Percentiles rank a stretch among this genome's conserved stretches.
Evolutionary conservation across 768 basidiomycete species (phyloP).

Genomic region (Sistotremastrum suecicum): DNA sequence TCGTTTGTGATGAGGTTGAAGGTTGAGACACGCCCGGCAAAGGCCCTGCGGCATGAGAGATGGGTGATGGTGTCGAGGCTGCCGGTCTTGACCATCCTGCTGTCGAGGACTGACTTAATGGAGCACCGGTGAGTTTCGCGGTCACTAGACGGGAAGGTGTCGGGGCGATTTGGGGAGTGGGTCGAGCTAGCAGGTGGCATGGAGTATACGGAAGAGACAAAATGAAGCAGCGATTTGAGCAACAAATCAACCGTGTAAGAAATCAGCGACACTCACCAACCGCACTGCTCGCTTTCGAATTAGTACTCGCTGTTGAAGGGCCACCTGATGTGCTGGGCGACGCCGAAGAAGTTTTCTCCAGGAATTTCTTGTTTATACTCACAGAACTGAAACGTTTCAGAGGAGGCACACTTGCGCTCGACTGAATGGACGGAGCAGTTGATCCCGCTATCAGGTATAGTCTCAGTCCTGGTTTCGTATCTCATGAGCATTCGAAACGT

Average conservation of each 20-base stretch:
- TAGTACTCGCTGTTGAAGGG: constrained; percentile 26
- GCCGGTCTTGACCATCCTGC: constrained; percentile 74
- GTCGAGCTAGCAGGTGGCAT: constrained; percentile 33
- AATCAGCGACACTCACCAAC: constrained; percentile 1
- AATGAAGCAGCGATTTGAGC: background rate
- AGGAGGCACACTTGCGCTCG: constrained; percentile 23
- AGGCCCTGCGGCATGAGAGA: constrained; percentile 17
- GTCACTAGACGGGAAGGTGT: constrained; percentile 76
- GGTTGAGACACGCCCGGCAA: constrained; percentile 29
- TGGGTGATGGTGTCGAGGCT: constrained; percentile 41
- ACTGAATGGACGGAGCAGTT: background rate
- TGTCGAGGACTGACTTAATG: constrained; percentile 40
- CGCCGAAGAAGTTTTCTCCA: constrained; percentile 71
- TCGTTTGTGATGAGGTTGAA: constrained; percentile 47
- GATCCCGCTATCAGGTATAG: background rate
- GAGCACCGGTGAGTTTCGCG: constrained; percentile 65
- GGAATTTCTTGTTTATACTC: constrained; percentile 93
- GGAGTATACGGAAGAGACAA: constrained; percentile 10
- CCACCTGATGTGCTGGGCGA: constrained; percentile 23
- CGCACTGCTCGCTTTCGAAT: constrained; percentile 29
- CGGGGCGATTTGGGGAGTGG: constrained; percentile 34
- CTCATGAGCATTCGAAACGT: too few species aligned
- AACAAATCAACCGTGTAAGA: background rate
- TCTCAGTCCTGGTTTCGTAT: background rate
- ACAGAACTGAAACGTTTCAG: constrained; percentile 81